phyloP scores from a whole-genome alignment of 768 basidiomycete species.

The Daedaleopsis nitida region DNA sequence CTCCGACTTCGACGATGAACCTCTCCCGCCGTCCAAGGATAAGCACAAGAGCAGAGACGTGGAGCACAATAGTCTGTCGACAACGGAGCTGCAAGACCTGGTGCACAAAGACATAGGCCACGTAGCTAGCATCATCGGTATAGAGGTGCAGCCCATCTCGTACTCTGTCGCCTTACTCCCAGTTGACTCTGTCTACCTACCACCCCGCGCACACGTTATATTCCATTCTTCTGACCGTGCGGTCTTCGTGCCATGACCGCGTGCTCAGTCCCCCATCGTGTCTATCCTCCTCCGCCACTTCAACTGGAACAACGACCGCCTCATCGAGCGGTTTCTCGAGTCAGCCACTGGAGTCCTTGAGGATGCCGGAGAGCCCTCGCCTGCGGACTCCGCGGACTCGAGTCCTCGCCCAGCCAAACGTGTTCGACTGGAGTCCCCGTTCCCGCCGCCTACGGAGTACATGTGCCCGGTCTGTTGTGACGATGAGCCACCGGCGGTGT shows the following conservation, averaged over 20 bases:
- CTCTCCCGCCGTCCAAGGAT: slow-evolving; percentile 24
- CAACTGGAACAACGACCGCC: slow-evolving; percentile 93
- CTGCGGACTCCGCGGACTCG: slow-evolving; percentile 25
- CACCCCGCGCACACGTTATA: too few relatives aligned
- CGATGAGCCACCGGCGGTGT: slow-evolving; percentile 49
- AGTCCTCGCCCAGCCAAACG: slow-evolving; percentile 28
- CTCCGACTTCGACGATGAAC: slow-evolving; percentile 23
- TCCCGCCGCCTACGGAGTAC: slow-evolving; percentile 49
- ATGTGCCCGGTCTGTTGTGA: slow-evolving; percentile 94
- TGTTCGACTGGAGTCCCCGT: slow-evolving; percentile 27
- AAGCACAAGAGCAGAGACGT: slow-evolving; percentile 25
- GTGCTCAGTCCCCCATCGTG: slow-evolving; percentile 63
- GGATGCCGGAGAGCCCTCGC: slow-evolving; percentile 35
- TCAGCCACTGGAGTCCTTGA: slow-evolving; percentile 69
- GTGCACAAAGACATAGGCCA: slow-evolving; percentile 27
- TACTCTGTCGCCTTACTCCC: slow-evolving; percentile 9
- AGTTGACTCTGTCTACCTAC: slow-evolving; percentile 2
- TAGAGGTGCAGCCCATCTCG: slow-evolving; percentile 28
- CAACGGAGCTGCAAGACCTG: slow-evolving; percentile 24
- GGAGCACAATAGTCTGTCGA: slow-evolving; percentile 26
- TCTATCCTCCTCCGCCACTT: slow-evolving; percentile 79
- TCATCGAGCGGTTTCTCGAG: slow-evolving; percentile 97
- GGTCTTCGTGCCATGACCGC: background rate
- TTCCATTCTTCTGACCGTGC: too few relatives aligned
- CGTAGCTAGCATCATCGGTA: slow-evolving; percentile 31